A percentile compares a stretch with the other conserved stretches of the same genome.
Evolutionary conservation across 129 eudicot genomes (phyloP).

Genomic region (carrot (Daucus carota)): DH1_v3.0 NC_030382.2:54172501-54173000

Average conservation of each 20-base stretch:
- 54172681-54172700: background rate
- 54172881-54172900: slow-evolving; percentile 80
- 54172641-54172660: background rate
- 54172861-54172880: slow-evolving; percentile 87
- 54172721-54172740: slow-evolving; percentile 85
- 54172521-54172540: background rate
- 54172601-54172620: background rate
- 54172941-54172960: slow-evolving; percentile 84
- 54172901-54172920: slow-evolving; percentile 77
- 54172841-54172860: slow-evolving; percentile 67
- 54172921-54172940: slow-evolving; percentile 81
- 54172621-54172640: background rate
- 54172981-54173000: background rate
- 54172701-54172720: background rate
- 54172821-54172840: slow-evolving; percentile 89
- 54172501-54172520: background rate
- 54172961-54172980: slow-evolving; percentile 56
- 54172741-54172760: slow-evolving; percentile 87
- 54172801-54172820: slow-evolving; percentile 74
- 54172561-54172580: background rate
- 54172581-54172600: background rate
- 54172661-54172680: background rate
- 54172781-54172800: slow-evolving; percentile 59
- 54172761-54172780: slow-evolving; percentile 78
- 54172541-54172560: background rate